These are phyloP conservation scores for Pythium folliculosum DNA, from an alignment of 352 stramenopile genomes.

Conservation along the genomic window DNA sequence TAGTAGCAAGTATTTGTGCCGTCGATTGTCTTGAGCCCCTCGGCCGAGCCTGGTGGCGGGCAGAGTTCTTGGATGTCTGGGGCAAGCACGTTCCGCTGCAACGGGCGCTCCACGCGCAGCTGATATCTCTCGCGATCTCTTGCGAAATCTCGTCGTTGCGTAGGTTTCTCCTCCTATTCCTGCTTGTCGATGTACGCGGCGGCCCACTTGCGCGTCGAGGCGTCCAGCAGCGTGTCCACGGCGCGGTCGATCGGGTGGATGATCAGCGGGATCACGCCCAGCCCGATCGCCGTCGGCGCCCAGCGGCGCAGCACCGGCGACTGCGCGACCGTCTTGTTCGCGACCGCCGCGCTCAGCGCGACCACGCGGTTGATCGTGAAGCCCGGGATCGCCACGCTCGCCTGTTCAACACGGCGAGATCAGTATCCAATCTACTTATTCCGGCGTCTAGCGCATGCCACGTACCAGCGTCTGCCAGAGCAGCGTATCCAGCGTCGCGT, in stretches of 20 bases:
- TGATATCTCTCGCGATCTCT: too few species aligned
- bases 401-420: slow-evolving; percentile 28
- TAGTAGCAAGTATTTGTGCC: too few species aligned
- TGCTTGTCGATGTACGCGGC: slow-evolving; percentile 32
- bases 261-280: slow-evolving; percentile 86
- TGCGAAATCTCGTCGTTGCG: too few species aligned
- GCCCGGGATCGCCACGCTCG: slow-evolving; percentile 81
- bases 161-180: slow-evolving; percentile 21
- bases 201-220: slow-evolving; percentile 51
- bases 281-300: slow-evolving; percentile 72
- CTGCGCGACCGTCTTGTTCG: slow-evolving; percentile 41
- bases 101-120: too few species aligned
- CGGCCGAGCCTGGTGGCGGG: too few species aligned
- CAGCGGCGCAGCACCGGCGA: slow-evolving; percentile 53
- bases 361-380: slow-evolving; percentile 86
- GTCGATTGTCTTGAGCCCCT: too few species aligned
- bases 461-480: slow-evolving; percentile 76
- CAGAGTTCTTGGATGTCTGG: too few species aligned
- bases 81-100: too few species aligned
- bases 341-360: slow-evolving; percentile 38
- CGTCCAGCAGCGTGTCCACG: slow-evolving; percentile 60
- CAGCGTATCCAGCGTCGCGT: slow-evolving; percentile 67
- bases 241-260: slow-evolving; percentile 85
- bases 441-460: too few species aligned
- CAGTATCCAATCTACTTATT: neutral